Percentiles rank a stretch among this genome's conserved stretches.
Evolutionary conservation across 139 green algal genomes (phyloP).

Genomic region (Pedinophyceae sp.): DNA sequence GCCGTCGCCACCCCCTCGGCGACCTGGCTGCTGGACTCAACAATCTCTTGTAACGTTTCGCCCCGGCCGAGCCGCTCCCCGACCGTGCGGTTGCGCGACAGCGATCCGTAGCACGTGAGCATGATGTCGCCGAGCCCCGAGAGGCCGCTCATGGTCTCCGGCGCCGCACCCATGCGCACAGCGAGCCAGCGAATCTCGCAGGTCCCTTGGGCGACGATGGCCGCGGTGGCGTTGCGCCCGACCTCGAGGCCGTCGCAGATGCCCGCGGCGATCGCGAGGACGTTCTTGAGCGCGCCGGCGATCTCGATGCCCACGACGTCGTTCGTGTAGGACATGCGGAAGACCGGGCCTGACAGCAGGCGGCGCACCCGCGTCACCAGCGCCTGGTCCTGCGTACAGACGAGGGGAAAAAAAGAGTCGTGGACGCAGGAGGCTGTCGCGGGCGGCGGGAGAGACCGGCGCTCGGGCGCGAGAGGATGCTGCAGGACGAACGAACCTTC

Average conservation of each 20-base stretch:
- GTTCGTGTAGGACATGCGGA: conserved; percentile 84
- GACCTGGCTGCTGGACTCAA: conserved; percentile 56
- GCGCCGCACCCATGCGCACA: conserved; percentile 80
- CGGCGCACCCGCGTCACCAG: conserved; percentile 40
- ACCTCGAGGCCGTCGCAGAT: conserved; percentile 93
- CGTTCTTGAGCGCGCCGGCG: conserved; percentile 95
- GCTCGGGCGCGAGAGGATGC: too few relatives aligned
- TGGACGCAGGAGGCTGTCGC: too few relatives aligned
- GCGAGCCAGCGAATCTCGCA: conserved; percentile 85
- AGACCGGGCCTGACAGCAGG: conserved; percentile 69
- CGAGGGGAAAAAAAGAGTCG: too few relatives aligned
- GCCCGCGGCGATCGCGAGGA: conserved; percentile 92
- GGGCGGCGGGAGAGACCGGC: too few relatives aligned
- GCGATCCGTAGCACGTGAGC: conserved; percentile 93
- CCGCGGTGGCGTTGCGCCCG: conserved; percentile 90
- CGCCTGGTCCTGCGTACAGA: conserved; percentile 28
- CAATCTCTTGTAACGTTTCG: conserved; percentile 77
- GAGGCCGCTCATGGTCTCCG: conserved; percentile 74
- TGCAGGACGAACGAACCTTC: too few relatives aligned
- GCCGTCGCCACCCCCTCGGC: conserved; percentile 91
- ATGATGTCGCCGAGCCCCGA: conserved; percentile 96
- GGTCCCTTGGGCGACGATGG: conserved; percentile 66
- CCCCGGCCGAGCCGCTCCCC: conserved; percentile 79
- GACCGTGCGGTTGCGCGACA: conserved; percentile 80
- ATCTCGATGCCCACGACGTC: conserved; percentile 96